Evolutionary conservation across 2,329 filamentous ascomycete species (phyloP).

Genomic region (Colletotrichum viniferum): DNA sequence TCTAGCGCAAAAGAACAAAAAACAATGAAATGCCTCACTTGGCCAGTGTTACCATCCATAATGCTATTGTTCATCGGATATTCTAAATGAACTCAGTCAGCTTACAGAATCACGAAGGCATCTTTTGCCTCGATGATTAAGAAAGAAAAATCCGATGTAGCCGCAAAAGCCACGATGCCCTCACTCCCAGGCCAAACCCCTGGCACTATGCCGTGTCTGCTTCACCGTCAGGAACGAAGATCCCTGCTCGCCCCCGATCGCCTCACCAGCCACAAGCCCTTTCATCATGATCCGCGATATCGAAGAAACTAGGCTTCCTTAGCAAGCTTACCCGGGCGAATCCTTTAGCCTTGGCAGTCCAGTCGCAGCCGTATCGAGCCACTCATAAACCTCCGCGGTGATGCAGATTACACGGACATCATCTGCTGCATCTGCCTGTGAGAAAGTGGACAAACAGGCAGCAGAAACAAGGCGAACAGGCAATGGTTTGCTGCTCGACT

Average conservation of each 20-base stretch:
- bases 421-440: background rate
- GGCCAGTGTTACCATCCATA: background rate
- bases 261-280: background rate
- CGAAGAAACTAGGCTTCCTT: background rate
- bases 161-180: background rate
- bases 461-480: background rate
- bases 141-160: background rate
- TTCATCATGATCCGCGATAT: background rate
- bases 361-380: background rate
- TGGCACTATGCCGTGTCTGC: background rate
- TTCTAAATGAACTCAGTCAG: background rate
- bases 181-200: background rate
- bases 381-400: background rate
- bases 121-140: background rate
- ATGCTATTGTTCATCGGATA: background rate
- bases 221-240: background rate
- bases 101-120: background rate
- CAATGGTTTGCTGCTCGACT: background rate
- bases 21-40: background rate
- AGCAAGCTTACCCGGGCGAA: background rate
- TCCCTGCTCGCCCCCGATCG: background rate
- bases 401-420: background rate
- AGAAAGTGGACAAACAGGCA: background rate
- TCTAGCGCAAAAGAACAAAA: background rate
- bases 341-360: background rate